Conservation (phyloP, 768 basidiomycete species). For the Clitopilus passeckerianus region DNA sequence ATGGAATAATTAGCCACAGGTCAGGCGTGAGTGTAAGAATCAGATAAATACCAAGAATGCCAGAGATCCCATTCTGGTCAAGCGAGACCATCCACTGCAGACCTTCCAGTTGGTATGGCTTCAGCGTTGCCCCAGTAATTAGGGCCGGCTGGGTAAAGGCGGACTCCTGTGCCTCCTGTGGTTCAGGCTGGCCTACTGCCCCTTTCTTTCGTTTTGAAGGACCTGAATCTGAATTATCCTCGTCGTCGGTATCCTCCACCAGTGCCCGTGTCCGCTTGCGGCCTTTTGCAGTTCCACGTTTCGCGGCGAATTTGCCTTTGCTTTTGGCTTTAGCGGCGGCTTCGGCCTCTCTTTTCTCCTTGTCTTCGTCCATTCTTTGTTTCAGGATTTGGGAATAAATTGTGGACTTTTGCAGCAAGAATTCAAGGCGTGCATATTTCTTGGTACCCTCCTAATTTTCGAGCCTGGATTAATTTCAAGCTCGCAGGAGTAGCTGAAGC, state of each 20-base stretch:
- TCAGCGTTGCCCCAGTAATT: slow-evolving; percentile 81
- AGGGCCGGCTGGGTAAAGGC: slow-evolving; percentile 70
- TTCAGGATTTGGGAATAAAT: slow-evolving; percentile 71
- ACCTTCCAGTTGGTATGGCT: slow-evolving; percentile 90
- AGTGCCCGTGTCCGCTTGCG: slow-evolving; percentile 15
- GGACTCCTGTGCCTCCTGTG: slow-evolving; percentile 19
- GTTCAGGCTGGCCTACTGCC: slow-evolving; percentile 9
- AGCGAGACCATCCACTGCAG: slow-evolving; percentile 93
- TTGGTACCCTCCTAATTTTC: slow-evolving; percentile 40
- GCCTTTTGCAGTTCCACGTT: slow-evolving; percentile 4
- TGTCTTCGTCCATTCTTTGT: slow-evolving; percentile 69
- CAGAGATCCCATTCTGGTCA: slow-evolving; percentile 80
- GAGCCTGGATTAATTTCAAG: neutral
- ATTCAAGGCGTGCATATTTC: slow-evolving; percentile 51
- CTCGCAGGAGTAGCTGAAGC: neutral
- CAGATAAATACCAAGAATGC: slow-evolving; percentile 57
- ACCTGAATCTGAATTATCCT: slow-evolving; percentile 6
- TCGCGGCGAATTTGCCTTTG: slow-evolving; percentile 4
- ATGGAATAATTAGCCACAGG: neutral
- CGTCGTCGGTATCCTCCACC: slow-evolving; percentile 11
- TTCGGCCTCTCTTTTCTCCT: slow-evolving; percentile 19
- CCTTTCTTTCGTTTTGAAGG: slow-evolving; percentile 16
- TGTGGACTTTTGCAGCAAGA: slow-evolving; percentile 70
- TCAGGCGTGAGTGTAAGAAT: neutral
- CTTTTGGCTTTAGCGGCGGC: slow-evolving; percentile 6